Percentiles rank a stretch among this genome's conserved stretches.
phyloP scores from a whole-genome alignment of 2,329 filamentous ascomycete species.

The Alternaria arborescens region DNA sequence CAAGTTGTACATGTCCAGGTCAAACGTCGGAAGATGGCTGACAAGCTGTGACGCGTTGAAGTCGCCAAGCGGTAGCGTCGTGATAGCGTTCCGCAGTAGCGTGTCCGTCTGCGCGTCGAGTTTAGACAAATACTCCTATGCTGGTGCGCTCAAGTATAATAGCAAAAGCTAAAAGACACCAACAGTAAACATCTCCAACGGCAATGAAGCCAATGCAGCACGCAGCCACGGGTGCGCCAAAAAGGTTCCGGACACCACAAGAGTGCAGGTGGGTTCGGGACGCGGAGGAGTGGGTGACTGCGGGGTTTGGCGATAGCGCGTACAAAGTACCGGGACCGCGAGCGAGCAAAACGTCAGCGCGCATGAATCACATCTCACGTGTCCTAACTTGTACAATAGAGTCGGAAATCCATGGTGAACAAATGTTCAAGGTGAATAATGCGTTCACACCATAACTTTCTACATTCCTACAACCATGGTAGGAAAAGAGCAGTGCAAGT shows the following conservation, averaged over 20 bases:
- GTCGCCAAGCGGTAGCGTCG: neutral
- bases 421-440: neutral
- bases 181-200: neutral
- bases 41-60: slow-evolving; percentile 2
- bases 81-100: neutral
- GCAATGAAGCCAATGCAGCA: neutral
- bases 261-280: slow-evolving; percentile 8
- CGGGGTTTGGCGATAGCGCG: slow-evolving; percentile 23
- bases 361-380: slow-evolving; percentile 16
- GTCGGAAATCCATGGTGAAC: neutral
- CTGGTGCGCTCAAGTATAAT: neutral
- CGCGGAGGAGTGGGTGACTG: slow-evolving; percentile 16
- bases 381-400: neutral
- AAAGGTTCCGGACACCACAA: neutral
- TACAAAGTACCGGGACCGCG: neutral
- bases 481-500: no score
- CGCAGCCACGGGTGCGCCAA: neutral
- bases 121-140: neutral
- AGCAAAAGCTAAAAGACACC: neutral
- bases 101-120: neutral
- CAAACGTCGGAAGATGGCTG: neutral
- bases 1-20: neutral
- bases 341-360: slow-evolving; percentile 7
- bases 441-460: neutral
- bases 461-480: no score